These are phyloP conservation scores for Petasospora rhodanensis DNA, from an alignment of 1,139 yeast species.

Conservation along the genomic window DNA sequence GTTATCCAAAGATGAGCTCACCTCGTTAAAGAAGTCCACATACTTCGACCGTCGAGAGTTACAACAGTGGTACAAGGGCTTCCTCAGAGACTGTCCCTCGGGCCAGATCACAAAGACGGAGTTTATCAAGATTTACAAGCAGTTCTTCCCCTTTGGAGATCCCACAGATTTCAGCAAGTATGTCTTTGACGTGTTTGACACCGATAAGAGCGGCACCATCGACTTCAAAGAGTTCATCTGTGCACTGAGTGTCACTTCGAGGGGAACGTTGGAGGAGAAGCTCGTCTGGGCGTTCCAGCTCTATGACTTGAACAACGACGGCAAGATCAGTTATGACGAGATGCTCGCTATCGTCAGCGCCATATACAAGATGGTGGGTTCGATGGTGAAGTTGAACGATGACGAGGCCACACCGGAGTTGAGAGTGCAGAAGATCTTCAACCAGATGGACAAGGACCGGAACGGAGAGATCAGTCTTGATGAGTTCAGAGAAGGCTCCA, in stretches of 20 bases:
- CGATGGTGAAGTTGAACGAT: slow-evolving; percentile 87
- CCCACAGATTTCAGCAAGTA: slow-evolving; percentile 88
- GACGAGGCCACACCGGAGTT: slow-evolving; percentile 91
- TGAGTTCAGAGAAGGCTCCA: slow-evolving; percentile 80
- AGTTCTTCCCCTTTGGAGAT: slow-evolving; percentile 97
- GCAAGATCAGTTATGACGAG: slow-evolving; percentile 69
- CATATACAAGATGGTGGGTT: slow-evolving; percentile 92
- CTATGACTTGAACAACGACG: slow-evolving; percentile 79
- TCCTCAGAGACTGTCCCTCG: slow-evolving; percentile 86
- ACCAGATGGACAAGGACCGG: slow-evolving; percentile 62
- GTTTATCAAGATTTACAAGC: slow-evolving; percentile 87
- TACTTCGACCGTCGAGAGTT: slow-evolving; percentile 90
- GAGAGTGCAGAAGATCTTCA: slow-evolving; percentile 78
- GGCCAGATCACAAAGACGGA: slow-evolving; percentile 88
- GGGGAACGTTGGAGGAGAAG: slow-evolving; percentile 87
- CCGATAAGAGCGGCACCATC: slow-evolving; percentile 73
- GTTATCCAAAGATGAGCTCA: slow-evolving; percentile 84
- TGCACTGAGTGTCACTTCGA: slow-evolving; percentile 80
- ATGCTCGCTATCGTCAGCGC: slow-evolving; percentile 76
- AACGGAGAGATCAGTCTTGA: slow-evolving; percentile 68
- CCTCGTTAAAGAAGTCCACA: slow-evolving; percentile 78
- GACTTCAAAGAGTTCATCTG: slow-evolving; percentile 92
- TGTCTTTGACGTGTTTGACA: slow-evolving; percentile 85
- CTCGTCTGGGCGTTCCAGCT: slow-evolving; percentile 82
- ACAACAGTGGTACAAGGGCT: slow-evolving; percentile 98